Evolutionary conservation across 257 asterid genomes (phyloP).

Genomic region (Nicotiana tomentosiformis): DNA sequence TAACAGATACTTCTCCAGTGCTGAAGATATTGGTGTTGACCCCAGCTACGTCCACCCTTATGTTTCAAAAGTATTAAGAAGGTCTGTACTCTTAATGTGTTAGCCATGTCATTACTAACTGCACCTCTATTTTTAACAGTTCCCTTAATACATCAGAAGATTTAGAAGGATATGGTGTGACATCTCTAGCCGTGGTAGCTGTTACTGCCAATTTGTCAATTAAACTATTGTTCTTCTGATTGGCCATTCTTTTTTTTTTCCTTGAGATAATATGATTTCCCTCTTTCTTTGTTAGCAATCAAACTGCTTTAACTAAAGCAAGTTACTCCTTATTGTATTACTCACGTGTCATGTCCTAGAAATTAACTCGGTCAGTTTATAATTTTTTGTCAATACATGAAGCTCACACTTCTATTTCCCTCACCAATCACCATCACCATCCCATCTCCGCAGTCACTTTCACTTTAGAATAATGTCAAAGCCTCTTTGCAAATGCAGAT

Average conservation of each 20-base stretch:
- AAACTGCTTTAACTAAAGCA: background rate
- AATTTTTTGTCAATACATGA: background rate
- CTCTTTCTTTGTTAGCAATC: background rate
- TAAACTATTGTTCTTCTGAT: background rate
- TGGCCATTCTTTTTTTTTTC: background rate
- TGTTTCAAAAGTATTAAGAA: constrained; percentile 3
- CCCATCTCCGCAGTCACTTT: background rate
- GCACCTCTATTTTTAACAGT: background rate
- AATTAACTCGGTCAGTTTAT: background rate
- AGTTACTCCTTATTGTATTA: background rate
- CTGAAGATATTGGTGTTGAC: background rate
- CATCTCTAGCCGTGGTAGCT: background rate
- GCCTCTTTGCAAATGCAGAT: constrained; percentile 3
- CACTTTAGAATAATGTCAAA: background rate
- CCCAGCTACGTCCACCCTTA: background rate
- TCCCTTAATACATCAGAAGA: background rate
- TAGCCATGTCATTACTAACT: background rate
- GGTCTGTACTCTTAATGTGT: background rate
- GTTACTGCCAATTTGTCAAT: background rate
- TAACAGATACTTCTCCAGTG: constrained; percentile 1
- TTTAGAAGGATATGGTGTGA: background rate
- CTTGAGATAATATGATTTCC: background rate
- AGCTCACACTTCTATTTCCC: background rate
- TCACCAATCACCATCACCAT: background rate
- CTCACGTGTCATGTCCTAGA: background rate